Percentiles rank a stretch among this genome's conserved stretches.
Evolutionary conservation across 768 basidiomycete genomes (phyloP).

Genomic region (Tricholoma sp.): DNA sequence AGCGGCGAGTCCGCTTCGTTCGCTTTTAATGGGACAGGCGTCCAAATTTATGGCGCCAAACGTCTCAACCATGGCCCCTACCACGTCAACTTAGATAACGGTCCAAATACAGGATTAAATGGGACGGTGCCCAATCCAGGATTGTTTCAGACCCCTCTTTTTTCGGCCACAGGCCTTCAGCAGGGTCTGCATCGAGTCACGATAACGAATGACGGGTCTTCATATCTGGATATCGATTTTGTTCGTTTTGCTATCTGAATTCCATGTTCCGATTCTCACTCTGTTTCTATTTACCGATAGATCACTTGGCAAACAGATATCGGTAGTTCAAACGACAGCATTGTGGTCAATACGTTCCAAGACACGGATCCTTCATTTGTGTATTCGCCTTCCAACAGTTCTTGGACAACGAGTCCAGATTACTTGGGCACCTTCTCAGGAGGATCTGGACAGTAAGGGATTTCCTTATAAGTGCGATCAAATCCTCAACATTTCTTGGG

Average conservation of each 20-base stretch:
- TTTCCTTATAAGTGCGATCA: neutral
- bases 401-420: conserved; percentile 30
- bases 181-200: conserved; percentile 34
- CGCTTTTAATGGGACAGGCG: conserved; percentile 43
- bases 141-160: conserved; percentile 39
- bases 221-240: conserved; percentile 43
- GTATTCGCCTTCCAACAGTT: conserved; percentile 23
- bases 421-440: conserved; percentile 34
- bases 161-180: conserved; percentile 26
- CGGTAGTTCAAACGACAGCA: conserved; percentile 19
- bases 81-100: conserved; percentile 36
- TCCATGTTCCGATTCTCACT: neutral
- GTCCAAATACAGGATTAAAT: conserved; percentile 19
- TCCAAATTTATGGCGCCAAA: conserved; percentile 48
- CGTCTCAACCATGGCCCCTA: conserved; percentile 43
- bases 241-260: conserved; percentile 24
- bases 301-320: conserved; percentile 28
- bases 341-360: conserved; percentile 24
- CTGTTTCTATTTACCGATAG: conserved; percentile 13
- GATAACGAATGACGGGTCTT: conserved; percentile 24
- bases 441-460: conserved; percentile 35
- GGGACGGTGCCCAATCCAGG: conserved; percentile 23
- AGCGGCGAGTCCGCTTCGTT: conserved; percentile 31
- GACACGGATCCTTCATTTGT: conserved; percentile 34
- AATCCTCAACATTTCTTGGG: neutral